phyloP scores from a whole-genome alignment of 2,329 filamentous ascomycete species.

The Monosporascus sp. region DNA sequence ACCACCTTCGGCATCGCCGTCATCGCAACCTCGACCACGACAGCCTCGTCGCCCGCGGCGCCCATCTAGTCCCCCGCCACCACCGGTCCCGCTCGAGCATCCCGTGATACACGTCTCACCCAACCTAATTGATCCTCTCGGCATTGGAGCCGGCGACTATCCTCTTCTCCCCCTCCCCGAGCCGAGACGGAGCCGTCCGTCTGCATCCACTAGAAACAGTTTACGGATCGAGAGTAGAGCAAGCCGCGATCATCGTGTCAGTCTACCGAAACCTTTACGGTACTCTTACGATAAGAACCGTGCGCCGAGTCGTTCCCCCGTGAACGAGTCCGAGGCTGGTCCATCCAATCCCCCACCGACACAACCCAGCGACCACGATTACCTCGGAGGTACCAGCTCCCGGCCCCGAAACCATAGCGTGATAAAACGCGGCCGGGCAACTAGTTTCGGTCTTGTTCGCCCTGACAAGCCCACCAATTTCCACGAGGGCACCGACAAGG shows the following conservation, averaged over 20 bases:
- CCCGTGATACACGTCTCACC: slow-evolving; percentile 35
- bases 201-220: slow-evolving; percentile 40
- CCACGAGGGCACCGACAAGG: slow-evolving; percentile 37
- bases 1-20: slow-evolving; percentile 5
- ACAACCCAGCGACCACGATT: slow-evolving; percentile 5
- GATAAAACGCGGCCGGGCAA: slow-evolving; percentile 19
- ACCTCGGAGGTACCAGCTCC: slow-evolving; percentile 14
- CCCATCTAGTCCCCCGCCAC: slow-evolving; percentile 49
- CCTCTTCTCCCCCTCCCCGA: slow-evolving; percentile 49
- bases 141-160: slow-evolving; percentile 40
- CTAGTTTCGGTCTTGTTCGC: slow-evolving; percentile 26
- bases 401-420: slow-evolving; percentile 27
- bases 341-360: slow-evolving; percentile 15
- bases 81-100: slow-evolving; percentile 45
- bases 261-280: slow-evolving; percentile 49
- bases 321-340: slow-evolving; percentile 17
- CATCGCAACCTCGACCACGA: slow-evolving; percentile 18
- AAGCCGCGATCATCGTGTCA: slow-evolving; percentile 44
- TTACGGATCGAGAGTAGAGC: slow-evolving; percentile 45
- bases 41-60: slow-evolving; percentile 36
- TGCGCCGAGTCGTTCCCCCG: slow-evolving; percentile 25
- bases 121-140: slow-evolving; percentile 31
- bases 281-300: slow-evolving; percentile 50
- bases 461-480: slow-evolving; percentile 13
- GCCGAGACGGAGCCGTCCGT: slow-evolving; percentile 42